Base-by-base conservation (phyloP, 345 rosid genomes). In the Gossypium australe region DNA sequence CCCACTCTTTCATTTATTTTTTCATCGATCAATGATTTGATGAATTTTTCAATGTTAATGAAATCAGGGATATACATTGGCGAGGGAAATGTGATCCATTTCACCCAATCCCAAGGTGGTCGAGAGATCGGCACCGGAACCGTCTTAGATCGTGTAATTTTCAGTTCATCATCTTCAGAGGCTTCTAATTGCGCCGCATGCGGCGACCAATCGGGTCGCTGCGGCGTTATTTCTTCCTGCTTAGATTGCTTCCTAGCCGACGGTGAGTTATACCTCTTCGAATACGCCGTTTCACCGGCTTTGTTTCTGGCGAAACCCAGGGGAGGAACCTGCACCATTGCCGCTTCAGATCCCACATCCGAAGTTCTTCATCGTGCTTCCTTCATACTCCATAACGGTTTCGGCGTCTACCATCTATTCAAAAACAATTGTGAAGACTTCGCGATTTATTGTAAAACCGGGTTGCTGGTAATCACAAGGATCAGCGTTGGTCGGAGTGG, bases 311-410 rank as follows among this genome's bases (percentile, higher is more conserved):
- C 83, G 38, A 89, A 89, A 79, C 82, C 84, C 75, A 76, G 97
- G 75, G 98, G 98, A 5, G 98, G 97, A 18, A 93, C 94, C 16
- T 87, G 92, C 81, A 93, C 94, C 8, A 84, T 84, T 29, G 92
- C 97, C 18, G 0, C 79, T 20, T 84, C 93, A 3, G 98, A 93
- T 83, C 74, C 92, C 24, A 75, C 82, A 0, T 85, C 85, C 52
- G 82, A 88, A 47, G 91, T 87, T 58, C 75, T 89, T 67, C 83
- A 84, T 17, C 89, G 94, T 17, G 92, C 90, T 12, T 75, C 58
- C 9, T 89, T 70, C 77, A 92, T 93, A 12, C 82, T 79, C 1
- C 82, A 56, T 43, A 89, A 91, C 44, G 97, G 97, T 29, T 91
- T 93, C 73, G 98, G 94, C 53, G 87, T 27, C 18, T 93, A 89